Evolutionary conservation across 768 basidiomycete species (phyloP), one percentile per base, ranked within the genome.

Genomic region (Leccinum olivaceopallidum): DNA sequence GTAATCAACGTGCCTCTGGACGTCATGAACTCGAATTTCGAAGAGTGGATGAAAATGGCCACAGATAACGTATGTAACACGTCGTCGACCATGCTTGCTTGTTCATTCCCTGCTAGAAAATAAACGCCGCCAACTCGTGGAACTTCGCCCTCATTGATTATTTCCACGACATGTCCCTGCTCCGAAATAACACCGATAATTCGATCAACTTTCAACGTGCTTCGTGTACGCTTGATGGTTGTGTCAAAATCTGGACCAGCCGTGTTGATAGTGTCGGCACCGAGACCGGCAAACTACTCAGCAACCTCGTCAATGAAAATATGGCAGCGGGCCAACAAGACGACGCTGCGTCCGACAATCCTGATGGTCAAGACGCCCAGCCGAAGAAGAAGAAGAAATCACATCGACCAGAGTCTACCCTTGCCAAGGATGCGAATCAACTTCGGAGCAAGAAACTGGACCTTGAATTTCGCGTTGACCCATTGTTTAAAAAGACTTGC

Each of bases 41-140:
- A 99, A 73, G 95, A 98, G 75, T 98, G 97, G 97, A 98, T 99
- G 96, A 98, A 98, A 80, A 88, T 98, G 87, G 95, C 95, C 1
- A 98, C 96, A 3, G 96, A 98, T 72, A 98, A 98, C 75, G 97
- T 98, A 16, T 39, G 63, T 71, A 42, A n/a, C 48, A 6, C n/a
- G 6, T 32, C 14, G 28, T 53, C 37, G 8, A 57, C 50, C 34
- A 0, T 26, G 28, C 30, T 32, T 26, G 22, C 48, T 24, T 54
- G 44, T 60, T 64, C 49, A 73, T 57, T 44, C 53, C 61, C 52
- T 60, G 36, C 20, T 70, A 98, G 97, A 99, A 98, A 98, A 98
- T 99, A 78, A 99, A 95, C 60, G 90, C 92, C 6, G 86, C 87
- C 47, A 99, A 99, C 73, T 94, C 97, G 50, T 99, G 97, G 97